phyloP scores from a whole-genome alignment of 2,329 filamentous ascomycete genomes.

The Calonectria montana region DNA sequence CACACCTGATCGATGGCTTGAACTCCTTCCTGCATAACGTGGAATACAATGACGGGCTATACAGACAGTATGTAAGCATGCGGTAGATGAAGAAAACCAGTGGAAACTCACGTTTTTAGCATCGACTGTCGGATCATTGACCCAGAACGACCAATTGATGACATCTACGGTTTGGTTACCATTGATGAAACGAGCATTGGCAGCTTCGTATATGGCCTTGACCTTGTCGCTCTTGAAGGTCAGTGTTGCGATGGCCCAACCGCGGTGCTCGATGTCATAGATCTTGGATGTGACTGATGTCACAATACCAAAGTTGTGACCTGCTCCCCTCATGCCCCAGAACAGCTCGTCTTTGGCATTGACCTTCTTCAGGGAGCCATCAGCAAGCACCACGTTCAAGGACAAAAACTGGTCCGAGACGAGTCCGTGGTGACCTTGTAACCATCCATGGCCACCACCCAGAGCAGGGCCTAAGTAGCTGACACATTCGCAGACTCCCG shows the following conservation, averaged over 20 bases:
- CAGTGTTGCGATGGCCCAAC: conserved; percentile 49
- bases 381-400: conserved; percentile 46
- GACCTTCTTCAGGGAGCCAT: conserved; percentile 40
- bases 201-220: conserved; percentile 57
- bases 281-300: conserved; percentile 47
- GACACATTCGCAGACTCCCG: conserved; percentile 41
- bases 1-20: conserved; percentile 55
- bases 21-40: too few species aligned
- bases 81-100: accelerated
- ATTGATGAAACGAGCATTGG: conserved; percentile 56
- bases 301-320: conserved; percentile 50
- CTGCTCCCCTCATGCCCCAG: conserved; percentile 50
- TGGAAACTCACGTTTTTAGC: conserved; percentile 49
- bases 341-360: conserved; percentile 45
- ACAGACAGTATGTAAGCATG: background rate
- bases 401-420: conserved; percentile 49
- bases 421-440: conserved; percentile 44
- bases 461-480: conserved; percentile 44
- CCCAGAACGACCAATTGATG: conserved; percentile 63
- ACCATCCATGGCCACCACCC: conserved; percentile 46
- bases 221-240: conserved; percentile 61
- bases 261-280: conserved; percentile 36
- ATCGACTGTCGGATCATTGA: conserved; percentile 54
- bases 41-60: conserved; percentile 55
- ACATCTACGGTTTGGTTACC: conserved; percentile 55